These are phyloP conservation scores for Pythium biforme DNA, from an alignment of 352 stramenopile species.

Conservation along the genomic window DNA sequence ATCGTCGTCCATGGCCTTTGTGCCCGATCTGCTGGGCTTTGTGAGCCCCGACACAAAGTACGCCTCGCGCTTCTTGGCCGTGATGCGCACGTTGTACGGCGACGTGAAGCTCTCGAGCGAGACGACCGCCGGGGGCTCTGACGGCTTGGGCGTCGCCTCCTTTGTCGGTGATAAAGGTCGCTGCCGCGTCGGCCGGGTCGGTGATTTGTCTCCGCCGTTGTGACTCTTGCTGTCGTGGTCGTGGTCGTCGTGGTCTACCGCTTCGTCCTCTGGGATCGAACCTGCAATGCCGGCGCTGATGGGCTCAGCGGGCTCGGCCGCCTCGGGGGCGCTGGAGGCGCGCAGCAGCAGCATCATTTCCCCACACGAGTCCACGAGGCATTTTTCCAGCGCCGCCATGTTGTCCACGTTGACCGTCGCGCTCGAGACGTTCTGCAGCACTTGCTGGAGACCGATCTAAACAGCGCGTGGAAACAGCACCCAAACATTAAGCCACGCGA, in stretches of 20 bases:
- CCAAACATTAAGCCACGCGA: no score
- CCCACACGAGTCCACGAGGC: constrained; percentile 61
- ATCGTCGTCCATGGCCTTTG: constrained; percentile 31
- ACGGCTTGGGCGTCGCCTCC: neutral
- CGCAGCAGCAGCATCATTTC: constrained; percentile 76
- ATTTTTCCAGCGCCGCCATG: constrained; percentile 51
- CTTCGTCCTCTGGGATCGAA: constrained; percentile 18
- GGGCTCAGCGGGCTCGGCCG: neutral
- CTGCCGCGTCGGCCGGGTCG: neutral
- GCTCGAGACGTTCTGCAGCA: constrained; percentile 74
- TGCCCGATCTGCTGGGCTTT: neutral
- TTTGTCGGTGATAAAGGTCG: neutral
- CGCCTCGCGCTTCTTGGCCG: constrained; percentile 47
- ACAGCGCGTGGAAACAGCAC: no score
- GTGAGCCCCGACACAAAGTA: constrained; percentile 65
- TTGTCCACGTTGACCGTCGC: constrained; percentile 71
- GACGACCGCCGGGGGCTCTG: constrained; percentile 8
- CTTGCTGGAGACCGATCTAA: constrained; percentile 81
- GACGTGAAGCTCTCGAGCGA: constrained; percentile 66
- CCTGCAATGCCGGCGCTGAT: neutral
- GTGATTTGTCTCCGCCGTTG: neutral
- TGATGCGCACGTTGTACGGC: constrained; percentile 73
- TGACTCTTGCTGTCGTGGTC: neutral
- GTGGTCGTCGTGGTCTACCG: neutral
- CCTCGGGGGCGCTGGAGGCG: constrained; percentile 19